Base-by-base conservation (phyloP, 164 flowering plant genomes). In the Vitis labrusca region DNA sequence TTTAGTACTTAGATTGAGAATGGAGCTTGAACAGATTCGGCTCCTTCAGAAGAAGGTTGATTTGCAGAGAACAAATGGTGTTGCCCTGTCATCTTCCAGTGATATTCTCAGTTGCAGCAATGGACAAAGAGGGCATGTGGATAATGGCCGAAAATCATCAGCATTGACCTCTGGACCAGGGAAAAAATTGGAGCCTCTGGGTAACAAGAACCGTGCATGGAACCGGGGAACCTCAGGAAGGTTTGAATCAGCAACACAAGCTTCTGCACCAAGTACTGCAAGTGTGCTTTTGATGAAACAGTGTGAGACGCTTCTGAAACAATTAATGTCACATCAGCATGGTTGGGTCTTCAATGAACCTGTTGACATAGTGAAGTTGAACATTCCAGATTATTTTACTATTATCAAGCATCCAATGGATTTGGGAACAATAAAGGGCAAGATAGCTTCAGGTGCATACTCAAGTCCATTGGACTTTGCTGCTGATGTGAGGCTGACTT, bases 401-500 rank as follows among this genome's bases (percentile, higher is more conserved):
- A 66, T 84, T 37, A 84, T 88, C n/a, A 85, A 88, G 64, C 80
- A 80, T 61, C 89, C 91, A 3, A 88, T 85, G 89, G 91, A 88
- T 76, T 70, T 88, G 52, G 89, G 89, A 51, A 85, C 89, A 23
- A 50, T 85, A 44, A 85, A 79, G 73, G 71, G 27, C 15, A 83
- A 78, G 71, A 50, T 91, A 56, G 69, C 75, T 29, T 71, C 94
- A 0, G 84, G 89, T 51, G 66, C 68, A 3, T 93, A 91, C 68
- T 73, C 81, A 7, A 81, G 74, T 64, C 91, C 97, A 0, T 56
- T 72, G 73, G 93, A 73, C 10, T 93, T 89, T 83, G 71, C 66
- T 68, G 88, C 78, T 30, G 98, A 93, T 81, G 97, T 93, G 78
- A 85, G 91, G 80, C 91, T 88, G 65, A 88, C 98, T 8, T 91